These are phyloP conservation scores for Paspalum vaginatum DNA, from an alignment of 176 grass and related monocot genomes.

Conservation along the genomic window DNA sequence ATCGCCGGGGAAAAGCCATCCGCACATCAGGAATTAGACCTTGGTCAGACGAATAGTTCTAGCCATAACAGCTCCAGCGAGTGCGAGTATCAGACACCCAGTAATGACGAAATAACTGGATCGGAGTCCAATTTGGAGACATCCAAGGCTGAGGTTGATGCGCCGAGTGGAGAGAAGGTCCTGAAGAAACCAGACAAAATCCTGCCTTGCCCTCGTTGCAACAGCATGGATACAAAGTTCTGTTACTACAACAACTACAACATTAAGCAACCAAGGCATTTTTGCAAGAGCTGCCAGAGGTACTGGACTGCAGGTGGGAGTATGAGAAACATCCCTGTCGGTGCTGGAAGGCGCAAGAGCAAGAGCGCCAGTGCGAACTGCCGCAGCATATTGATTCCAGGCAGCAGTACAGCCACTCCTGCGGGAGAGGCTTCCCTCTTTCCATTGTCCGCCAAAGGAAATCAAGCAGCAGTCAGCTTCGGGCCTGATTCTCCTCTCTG, in stretches of 20 bases:
- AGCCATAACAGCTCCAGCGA: slow-evolving; percentile 48
- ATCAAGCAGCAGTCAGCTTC: slow-evolving; percentile 52
- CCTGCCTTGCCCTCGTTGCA: slow-evolving; percentile 72
- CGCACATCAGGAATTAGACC: slow-evolving; percentile 33
- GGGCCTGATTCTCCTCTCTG: slow-evolving; percentile 43
- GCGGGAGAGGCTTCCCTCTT: slow-evolving; percentile 27
- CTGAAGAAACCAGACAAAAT: slow-evolving; percentile 91
- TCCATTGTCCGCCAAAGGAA: slow-evolving; percentile 33
- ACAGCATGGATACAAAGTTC: slow-evolving; percentile 77
- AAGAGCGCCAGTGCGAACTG: slow-evolving; percentile 62
- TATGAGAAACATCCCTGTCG: slow-evolving; percentile 93
- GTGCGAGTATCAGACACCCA: slow-evolving; percentile 33
- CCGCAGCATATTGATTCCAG: slow-evolving; percentile 51
- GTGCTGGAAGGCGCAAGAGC: slow-evolving; percentile 86
- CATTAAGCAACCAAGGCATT: slow-evolving; percentile 85
- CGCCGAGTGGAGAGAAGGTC: slow-evolving; percentile 40
- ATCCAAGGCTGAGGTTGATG: slow-evolving; percentile 3
- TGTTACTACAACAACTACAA: slow-evolving; percentile 90
- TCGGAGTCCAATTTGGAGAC: slow-evolving; percentile 47
- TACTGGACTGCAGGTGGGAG: slow-evolving; percentile 98
- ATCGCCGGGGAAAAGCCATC: slow-evolving; percentile 26
- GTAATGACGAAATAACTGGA: slow-evolving; percentile 36
- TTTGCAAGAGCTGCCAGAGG: slow-evolving; percentile 94
- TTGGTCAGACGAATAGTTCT: slow-evolving; percentile 40
- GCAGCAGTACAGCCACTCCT: slow-evolving; percentile 36